These are phyloP conservation scores for Neofusicoccum parvum DNA, from an alignment of 2,329 filamentous ascomycete species.

Conservation along the genomic window DNA sequence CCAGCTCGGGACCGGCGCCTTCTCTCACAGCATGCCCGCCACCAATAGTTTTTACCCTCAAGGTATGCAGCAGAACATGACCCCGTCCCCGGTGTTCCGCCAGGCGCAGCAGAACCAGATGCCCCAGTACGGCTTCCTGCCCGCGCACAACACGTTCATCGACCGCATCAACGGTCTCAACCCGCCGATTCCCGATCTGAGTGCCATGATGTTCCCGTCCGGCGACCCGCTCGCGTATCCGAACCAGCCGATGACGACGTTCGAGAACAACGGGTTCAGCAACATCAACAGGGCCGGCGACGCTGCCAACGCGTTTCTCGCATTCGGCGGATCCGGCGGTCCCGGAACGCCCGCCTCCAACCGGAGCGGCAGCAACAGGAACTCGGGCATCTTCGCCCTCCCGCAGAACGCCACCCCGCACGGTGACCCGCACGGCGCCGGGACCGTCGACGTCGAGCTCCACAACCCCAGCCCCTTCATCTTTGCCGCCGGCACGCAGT, in stretches of 20 bases:
- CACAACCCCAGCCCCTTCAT: conserved; percentile 17
- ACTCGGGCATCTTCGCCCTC: conserved; percentile 12
- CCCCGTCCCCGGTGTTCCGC: conserved; percentile 8
- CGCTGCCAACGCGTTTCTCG: background rate
- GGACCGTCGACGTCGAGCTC: conserved; percentile 17
- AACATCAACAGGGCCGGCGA: conserved; percentile 18
- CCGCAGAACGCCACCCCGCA: conserved; percentile 13
- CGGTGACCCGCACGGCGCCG: conserved; percentile 6
- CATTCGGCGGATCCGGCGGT: background rate
- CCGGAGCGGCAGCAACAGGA: conserved; percentile 1
- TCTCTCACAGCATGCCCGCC: conserved; percentile 12
- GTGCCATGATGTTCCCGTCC: conserved; percentile 79
- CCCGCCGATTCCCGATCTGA: conserved; percentile 66
- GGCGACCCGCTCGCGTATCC: conserved; percentile 79
- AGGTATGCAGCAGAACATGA: conserved; percentile 10
- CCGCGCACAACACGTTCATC: conserved; percentile 33
- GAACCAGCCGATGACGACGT: conserved; percentile 69
- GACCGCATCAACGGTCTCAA: conserved; percentile 37
- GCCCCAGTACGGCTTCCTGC: conserved; percentile 25
- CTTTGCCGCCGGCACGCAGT: conserved; percentile 15
- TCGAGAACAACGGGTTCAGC: conserved; percentile 44
- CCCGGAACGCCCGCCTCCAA: background rate
- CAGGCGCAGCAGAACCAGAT: conserved; percentile 3
- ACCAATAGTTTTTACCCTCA: background rate
- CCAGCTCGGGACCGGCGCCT: background rate